Evolutionary conservation across 164 flowering plant species (phyloP), one percentile per base, ranked within the genome.

Genomic region (Taxillus chinensis): DNA sequence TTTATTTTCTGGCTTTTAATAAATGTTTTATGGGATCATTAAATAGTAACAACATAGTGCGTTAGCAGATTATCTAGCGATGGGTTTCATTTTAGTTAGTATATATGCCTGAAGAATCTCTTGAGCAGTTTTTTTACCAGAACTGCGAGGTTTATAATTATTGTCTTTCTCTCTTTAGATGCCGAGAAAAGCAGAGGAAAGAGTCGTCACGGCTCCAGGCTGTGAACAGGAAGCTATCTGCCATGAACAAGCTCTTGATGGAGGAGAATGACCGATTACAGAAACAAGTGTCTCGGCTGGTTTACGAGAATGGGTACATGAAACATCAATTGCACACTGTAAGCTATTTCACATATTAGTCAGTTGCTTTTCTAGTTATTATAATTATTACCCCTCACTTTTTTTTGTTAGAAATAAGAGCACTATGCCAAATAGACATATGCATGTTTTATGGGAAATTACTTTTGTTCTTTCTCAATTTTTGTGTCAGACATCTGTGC

Each of bases 231-330:
- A 89, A 87, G 84, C 80, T 89, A 70, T 72, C 76, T 67, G 91
- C 96, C 41, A 87, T 89, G 96, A 89, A 89, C 78, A 87, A 87
- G 82, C 74, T 89, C 71, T 73, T 89, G 75, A 89, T 87, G 93
- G 96, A 89, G 70, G 96, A 89, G 73, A 87, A 89, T 73, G 96
- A 89, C 68, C 86, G 96, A 17, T 70, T 89, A 62, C 96, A 86
- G 75, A 89, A 89, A 71, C 96, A 89, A 77, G 90, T 89, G 62
- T 86, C 96, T 0, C 87, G 87, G 53, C 45, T 89, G 74, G 90
- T 87, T 40, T 85, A 81, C 72, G 89, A 89, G 60, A 89, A 89
- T 71, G 91, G 96, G 13, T 86, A 66, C 67, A 83, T 86, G 91
- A 76, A 78, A n/a, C 82, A 76, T 15, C 87, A 87, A 63, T 64